Conservation (phyloP, 352 stramenopile species). For the Pythium dissotocum region DNA sequence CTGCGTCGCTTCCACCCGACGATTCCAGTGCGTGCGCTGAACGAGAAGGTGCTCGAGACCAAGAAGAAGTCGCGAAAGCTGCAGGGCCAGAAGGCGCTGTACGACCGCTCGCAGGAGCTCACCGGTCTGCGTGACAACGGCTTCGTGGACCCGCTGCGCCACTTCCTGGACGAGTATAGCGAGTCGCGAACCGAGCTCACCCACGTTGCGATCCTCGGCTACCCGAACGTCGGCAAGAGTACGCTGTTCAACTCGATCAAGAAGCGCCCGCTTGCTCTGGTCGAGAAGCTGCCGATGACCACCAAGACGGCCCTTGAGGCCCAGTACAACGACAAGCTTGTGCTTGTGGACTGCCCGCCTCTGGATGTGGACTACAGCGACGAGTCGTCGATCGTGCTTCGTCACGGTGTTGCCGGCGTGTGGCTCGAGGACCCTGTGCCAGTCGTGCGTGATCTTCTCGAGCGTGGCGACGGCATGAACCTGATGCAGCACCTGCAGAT, state of each 20-base stretch:
- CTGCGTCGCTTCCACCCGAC: slow-evolving; percentile 94
- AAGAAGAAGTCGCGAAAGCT: slow-evolving; percentile 84
- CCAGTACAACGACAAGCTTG: slow-evolving; percentile 96
- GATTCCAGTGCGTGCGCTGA: slow-evolving; percentile 85
- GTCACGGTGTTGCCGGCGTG: slow-evolving; percentile 94
- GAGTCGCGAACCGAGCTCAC: slow-evolving; percentile 73
- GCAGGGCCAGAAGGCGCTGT: slow-evolving; percentile 66
- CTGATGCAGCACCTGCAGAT: slow-evolving; percentile 97
- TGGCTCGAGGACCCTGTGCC: slow-evolving; percentile 95
- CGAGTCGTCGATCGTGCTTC: slow-evolving; percentile 80
- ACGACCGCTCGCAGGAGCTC: slow-evolving; percentile 70
- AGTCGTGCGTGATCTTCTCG: slow-evolving; percentile 90
- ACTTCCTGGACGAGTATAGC: slow-evolving; percentile 97
- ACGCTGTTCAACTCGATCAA: slow-evolving; percentile 96
- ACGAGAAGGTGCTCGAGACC: slow-evolving; percentile 89
- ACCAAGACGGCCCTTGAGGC: slow-evolving; percentile 90
- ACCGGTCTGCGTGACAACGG: slow-evolving; percentile 75
- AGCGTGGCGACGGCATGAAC: slow-evolving; percentile 89
- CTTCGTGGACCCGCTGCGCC: slow-evolving; percentile 87
- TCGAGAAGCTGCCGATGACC: slow-evolving; percentile 54
- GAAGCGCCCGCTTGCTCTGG: slow-evolving; percentile 51
- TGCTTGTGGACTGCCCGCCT: slow-evolving; percentile 96
- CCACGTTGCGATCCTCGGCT: slow-evolving; percentile 97
- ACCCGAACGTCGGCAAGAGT: slow-evolving; percentile 96
- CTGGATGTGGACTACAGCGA: slow-evolving; percentile 96